A percentile compares a stretch with the other conserved stretches of the same genome.
Evolutionary conservation across 2,329 filamentous ascomycete genomes (phyloP).

Genomic region (Dothiorella sarmentorum): DNA sequence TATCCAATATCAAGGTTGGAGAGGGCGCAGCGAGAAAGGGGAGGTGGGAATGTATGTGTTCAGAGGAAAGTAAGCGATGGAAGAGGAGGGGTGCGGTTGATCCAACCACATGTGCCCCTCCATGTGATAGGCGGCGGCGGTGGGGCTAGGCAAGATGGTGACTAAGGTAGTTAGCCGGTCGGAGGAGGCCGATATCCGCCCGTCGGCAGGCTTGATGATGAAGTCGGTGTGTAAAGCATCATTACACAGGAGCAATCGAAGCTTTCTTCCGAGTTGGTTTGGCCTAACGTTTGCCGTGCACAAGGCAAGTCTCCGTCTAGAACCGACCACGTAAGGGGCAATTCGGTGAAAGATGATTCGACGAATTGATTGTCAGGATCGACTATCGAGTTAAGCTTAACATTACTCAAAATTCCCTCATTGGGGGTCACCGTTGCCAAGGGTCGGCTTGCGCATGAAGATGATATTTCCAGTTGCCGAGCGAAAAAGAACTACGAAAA

Average conservation of each 20-base stretch:
- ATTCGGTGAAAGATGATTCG: no score
- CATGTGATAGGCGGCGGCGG: not conserved
- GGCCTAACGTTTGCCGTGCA: no score
- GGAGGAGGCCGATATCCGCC: not conserved
- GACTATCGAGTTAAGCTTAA: conserved; percentile 3
- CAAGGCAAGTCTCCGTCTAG: no score
- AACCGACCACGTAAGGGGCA: no score
- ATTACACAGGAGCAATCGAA: no score
- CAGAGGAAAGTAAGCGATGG: not conserved
- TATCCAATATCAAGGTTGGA: no score
- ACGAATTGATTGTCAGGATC: no score
- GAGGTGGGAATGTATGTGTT: not conserved
- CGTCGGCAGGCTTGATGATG: not conserved
- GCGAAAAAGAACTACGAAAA: not conserved
- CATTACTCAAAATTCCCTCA: no score
- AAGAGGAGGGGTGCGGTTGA: not conserved
- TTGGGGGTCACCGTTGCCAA: no score
- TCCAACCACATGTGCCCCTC: not conserved
- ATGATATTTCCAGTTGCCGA: not conserved
- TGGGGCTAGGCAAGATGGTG: conserved; percentile 7
- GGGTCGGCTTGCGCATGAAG: not conserved
- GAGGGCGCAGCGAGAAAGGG: no score
- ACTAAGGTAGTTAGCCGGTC: not conserved
- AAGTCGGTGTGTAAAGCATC: no score
- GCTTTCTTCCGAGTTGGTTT: no score